A percentile compares a stretch with the other conserved stretches of the same genome.
These are phyloP conservation scores for Dryadomyces quercivorus DNA, from an alignment of 2,329 filamentous ascomycete species.

Conservation along the genomic window DNA sequence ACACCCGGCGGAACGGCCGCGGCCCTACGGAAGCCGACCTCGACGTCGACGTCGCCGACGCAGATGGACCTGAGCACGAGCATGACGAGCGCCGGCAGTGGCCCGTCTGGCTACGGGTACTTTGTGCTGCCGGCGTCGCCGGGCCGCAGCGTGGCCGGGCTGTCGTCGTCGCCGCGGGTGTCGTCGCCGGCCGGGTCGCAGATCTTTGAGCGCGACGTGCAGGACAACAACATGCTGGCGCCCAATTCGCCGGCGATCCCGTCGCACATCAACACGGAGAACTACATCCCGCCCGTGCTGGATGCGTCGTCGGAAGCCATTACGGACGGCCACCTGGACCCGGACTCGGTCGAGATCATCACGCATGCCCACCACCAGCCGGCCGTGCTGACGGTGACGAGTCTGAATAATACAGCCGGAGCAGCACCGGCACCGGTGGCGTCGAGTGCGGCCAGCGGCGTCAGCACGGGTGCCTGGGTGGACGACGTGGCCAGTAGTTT, in stretches of 20 bases:
- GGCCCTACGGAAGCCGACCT: conserved; percentile 22
- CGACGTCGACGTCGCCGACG: conserved; percentile 23
- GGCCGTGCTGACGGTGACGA: conserved; percentile 53
- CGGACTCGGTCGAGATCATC: conserved; percentile 85
- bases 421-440: conserved; percentile 26
- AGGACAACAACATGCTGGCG: conserved; percentile 48
- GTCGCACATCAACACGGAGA: conserved; percentile 85
- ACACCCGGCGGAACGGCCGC: conserved; percentile 4
- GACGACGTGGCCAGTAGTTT: conserved; percentile 44
- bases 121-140: conserved; percentile 50
- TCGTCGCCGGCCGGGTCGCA: conserved; percentile 66
- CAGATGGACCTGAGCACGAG: conserved; percentile 27
- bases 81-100: conserved; percentile 18
- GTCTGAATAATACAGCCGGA: conserved; percentile 17
- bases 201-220: conserved; percentile 93
- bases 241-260: conserved; percentile 79
- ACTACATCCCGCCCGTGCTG: conserved; percentile 82
- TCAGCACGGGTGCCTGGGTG: conserved; percentile 31
- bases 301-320: conserved; percentile 88
- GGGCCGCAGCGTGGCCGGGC: conserved; percentile 31
- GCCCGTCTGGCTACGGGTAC: conserved; percentile 17
- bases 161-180: conserved; percentile 61
- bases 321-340: conserved; percentile 72
- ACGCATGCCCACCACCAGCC: conserved; percentile 77
- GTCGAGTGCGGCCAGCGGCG: neutral